Evolutionary conservation across 2,329 filamentous ascomycete species (phyloP), one percentile per base, ranked within the genome.

Genomic region (Penicillium thymicola): DNA sequence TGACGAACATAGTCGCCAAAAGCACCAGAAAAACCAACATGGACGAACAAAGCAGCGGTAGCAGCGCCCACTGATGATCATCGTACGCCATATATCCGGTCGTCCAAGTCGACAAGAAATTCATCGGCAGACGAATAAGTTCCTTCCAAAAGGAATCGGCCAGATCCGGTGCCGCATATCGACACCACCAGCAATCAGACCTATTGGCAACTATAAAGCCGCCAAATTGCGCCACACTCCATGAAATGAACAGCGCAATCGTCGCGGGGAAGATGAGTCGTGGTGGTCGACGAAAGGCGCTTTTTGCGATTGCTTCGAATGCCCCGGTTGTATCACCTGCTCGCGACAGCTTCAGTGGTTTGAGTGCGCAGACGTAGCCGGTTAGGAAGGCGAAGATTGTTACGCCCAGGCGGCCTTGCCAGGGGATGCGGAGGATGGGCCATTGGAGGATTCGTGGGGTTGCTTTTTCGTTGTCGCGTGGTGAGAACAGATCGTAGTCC

Each of bases 351-450:
- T 79, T 80, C 14, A 83, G 69, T 2, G 81, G 81, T 65, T 83
- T 83, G 56, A 83, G 72, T 28, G 80, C 80, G 66, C 80, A 82
- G 23, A 83, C 81, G 60, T 82, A 83, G 55, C 81, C 81, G 1
- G 81, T 83, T 51, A 83, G 70, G 60, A 83, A 81, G 49, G 80
- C 79, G 61, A 83, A 83, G 67, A 82, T 81, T 57, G 80, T 81
- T 34, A 83, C 81, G 42, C 80, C 81, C 30, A 82, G 77, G 23
- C 80, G 76, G 43, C 81, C 81, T 65, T 83, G 80, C 72, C 75
- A 80, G 30, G 79, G 79, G n/a, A 83, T 72, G n/a, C 81, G 80
- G n/a, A 83, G 66, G 58, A 82, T 75, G 5, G 81, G 80, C 49
- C 77, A 71, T 65, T 83, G 81, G 34, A 82, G 72, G 28, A 82